A percentile compares a stretch with the other conserved stretches of the same genome.
phyloP scores from a whole-genome alignment of 192 early-diverging fungal genomes.

The Linnemannia schmuckeri region DNA sequence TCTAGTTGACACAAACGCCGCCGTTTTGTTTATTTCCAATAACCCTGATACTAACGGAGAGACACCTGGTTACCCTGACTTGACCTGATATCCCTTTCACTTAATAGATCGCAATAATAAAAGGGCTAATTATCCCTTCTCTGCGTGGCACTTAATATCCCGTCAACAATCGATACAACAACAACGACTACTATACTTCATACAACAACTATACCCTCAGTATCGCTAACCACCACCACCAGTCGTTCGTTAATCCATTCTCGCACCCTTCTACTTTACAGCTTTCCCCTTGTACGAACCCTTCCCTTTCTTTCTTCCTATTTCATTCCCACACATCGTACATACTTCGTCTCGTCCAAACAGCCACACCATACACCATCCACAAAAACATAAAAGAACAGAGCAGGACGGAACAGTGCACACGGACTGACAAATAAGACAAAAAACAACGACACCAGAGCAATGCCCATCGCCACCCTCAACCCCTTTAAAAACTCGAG shows the following conservation, averaged over 20 bases:
- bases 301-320: conserved; percentile 6
- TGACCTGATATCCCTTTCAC: no score
- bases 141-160: no score
- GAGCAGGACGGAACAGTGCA: conserved; percentile 5
- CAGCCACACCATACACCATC: neutral
- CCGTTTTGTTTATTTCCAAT: no score
- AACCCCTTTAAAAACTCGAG: neutral
- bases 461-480: conserved; percentile 5
- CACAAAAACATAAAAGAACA: neutral
- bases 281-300: neutral
- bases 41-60: no score
- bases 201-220: neutral
- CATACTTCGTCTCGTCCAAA: neutral
- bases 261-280: neutral
- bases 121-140: no score
- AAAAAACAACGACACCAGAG: neutral
- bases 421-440: neutral
- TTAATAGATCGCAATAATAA: no score
- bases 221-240: neutral
- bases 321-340: neutral
- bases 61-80: no score
- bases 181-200: no score
- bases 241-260: neutral
- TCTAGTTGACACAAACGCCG: no score
- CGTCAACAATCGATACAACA: no score